Percentiles rank a stretch among this genome's conserved stretches.
Conservation (phyloP, 1,139 yeast genomes). For the Meyerozyma smithsonii region DNA sequence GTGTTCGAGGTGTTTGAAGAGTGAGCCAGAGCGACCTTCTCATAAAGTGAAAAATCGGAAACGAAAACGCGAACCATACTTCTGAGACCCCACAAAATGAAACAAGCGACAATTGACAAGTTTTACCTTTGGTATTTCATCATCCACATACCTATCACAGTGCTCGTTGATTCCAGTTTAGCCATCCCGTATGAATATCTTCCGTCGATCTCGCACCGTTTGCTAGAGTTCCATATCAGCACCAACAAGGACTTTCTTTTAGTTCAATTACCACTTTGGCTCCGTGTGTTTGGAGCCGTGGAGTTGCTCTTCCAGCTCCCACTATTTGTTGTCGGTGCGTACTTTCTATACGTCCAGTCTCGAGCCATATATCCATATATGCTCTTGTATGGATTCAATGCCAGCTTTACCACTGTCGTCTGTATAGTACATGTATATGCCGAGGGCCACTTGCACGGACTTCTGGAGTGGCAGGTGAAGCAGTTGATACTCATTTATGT, state of each 20-base stretch:
- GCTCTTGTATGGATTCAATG: conserved; percentile 72
- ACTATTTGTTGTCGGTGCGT: conserved; percentile 49
- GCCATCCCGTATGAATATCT: conserved; percentile 55
- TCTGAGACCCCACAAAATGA: conserved; percentile 1
- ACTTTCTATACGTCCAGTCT: conserved; percentile 12
- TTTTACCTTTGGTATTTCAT: conserved; percentile 30
- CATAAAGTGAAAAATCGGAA: conserved; percentile 1
- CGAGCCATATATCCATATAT: conserved; percentile 43
- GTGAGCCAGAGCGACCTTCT: background rate
- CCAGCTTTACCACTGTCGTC: conserved; percentile 64
- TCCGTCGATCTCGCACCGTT: conserved; percentile 39
- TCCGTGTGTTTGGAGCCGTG: conserved; percentile 60
- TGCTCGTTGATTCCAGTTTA: conserved; percentile 68
- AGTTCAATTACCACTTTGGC: conserved; percentile 56
- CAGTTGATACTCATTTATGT: conserved; percentile 50
- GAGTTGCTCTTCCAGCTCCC: conserved; percentile 80
- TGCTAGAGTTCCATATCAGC: conserved; percentile 55
- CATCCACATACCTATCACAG: conserved; percentile 70
- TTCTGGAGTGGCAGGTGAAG: conserved; percentile 28
- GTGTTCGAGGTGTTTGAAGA: background rate
- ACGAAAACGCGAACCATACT: background rate
- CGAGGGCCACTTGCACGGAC: conserved; percentile 29
- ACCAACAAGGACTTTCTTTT: conserved; percentile 70
- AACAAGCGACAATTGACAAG: conserved; percentile 14
- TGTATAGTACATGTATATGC: conserved; percentile 48